Evolutionary conservation across 768 basidiomycete genomes (phyloP), one percentile per base, ranked within the genome.

Genomic region (Agaricus subrufescens): DNA sequence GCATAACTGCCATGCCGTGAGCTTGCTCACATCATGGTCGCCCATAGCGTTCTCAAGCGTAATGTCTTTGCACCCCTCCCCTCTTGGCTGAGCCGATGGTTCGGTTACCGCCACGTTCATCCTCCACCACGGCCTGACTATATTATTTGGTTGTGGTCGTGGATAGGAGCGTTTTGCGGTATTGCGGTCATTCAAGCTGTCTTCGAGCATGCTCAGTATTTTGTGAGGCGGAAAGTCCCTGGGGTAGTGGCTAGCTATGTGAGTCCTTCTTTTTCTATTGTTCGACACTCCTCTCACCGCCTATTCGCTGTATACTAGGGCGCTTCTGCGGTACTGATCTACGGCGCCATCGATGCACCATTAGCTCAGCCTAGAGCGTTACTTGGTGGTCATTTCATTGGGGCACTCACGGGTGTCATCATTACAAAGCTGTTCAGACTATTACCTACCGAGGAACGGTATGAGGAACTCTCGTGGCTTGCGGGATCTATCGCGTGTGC

Each of bases 281-380:
- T 34, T 50, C 2, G 23, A 31, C 43, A 15, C 14, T 50, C 11
- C 25, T 54, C 10, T 47, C 23, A 48, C 29, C 46, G 10, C 1
- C 15, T 10, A 25, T 42, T 15, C 25, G 11, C 30, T n/a, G 7
- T 62, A 19, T 2, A 25, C 3, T 42, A 83, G 83, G 82, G 78
- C 23, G 81, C 81, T 25, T 77, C 78, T 10, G 82, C 82, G 5
- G 76, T 82, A 8, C 70, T 84, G 44, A 73, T 80, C 30, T 83
- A 81, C 56, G 81, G 79, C 15, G 72, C 75, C 2, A 72, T 83
- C 48, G 80, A 84, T 23, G 69, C 73, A 4, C 81, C 81, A 6
- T 63, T 83, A 39, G 76, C 79, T 0, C 82, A 84, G 65, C 81
- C 81, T 12, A 74, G 80, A 14, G 66, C 76, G 1, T 69, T 83